Evolutionary conservation across 2,329 filamentous ascomycete genomes (phyloP), one percentile per base, ranked within the genome.

Genomic region (Orbilia ellipsospora): DNA sequence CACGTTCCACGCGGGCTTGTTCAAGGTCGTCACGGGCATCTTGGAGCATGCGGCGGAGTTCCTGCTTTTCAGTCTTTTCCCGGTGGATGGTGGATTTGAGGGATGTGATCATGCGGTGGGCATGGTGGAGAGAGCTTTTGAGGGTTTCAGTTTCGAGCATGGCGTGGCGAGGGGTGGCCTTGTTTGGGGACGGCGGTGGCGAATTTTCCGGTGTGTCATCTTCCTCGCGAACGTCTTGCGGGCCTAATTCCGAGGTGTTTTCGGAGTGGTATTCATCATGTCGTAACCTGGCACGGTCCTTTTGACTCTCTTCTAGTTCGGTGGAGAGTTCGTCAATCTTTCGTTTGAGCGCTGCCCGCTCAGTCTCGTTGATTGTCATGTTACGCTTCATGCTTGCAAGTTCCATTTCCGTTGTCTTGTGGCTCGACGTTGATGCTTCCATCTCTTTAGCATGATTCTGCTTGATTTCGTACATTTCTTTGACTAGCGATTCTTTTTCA

Each of bases 11-110:
- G 18, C 70, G 70, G 45, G 70, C 83, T 82, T 93, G 86, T 80
- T 91, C 95, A 28, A 99, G 84, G 80, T 99, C 95, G 81, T 99
- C 95, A 42, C 94, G 90, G 23, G 94, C 91, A 80, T 99, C 95
- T 83, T 98, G 94, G 31, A 98, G 88, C 87, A 99, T 92, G 73
- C 94, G 91, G 83, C 93, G 94, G 64, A 98, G 88, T 83, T 99
- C 95, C 28, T 98, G 88, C 85, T 97, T 99, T 83, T 99, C 95
- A 0, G 94, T 97, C 89, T 98, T 99, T 83, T 99, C 95, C 40
- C 95, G 91, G 82, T 99, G 94, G 55, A 98, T 92, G 80, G 94
- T 96, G 82, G 91, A 93, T 83, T 96, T 93, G 79, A 98, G 88
- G 80, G 93, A 96, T 82, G 98, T 94, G 73, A 99, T 97, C 84